These are phyloP conservation scores for Capsella bursapastoris DNA, from an alignment of 345 rosid genomes.

Conservation along the genomic window DNA sequence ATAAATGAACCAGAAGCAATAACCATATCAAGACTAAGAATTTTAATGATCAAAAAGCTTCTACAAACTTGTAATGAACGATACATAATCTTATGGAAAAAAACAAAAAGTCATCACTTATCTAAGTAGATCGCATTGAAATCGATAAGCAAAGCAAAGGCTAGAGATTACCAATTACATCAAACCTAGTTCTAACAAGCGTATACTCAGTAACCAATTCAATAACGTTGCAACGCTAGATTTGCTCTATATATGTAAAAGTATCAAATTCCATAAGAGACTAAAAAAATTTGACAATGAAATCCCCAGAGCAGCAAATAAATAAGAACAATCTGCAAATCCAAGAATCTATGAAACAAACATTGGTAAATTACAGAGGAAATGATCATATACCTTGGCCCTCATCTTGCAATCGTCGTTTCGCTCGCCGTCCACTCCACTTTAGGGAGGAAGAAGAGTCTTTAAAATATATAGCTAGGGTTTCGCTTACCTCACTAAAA, in stretches of 20 bases:
- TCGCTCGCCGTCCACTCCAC: background rate
- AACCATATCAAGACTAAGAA: background rate
- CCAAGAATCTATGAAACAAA: background rate
- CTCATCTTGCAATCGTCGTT: slow-evolving; percentile 38
- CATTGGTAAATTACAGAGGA: background rate
- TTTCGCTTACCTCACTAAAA: background rate
- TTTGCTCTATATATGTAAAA: background rate
- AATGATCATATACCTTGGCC: slow-evolving; percentile 30
- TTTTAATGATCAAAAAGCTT: background rate
- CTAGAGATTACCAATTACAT: background rate
- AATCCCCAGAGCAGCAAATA: background rate
- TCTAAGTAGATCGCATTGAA: background rate
- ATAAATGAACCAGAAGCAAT: background rate
- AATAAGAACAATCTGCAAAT: background rate
- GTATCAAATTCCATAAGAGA: background rate
- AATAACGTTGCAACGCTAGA: background rate
- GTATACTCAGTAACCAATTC: background rate
- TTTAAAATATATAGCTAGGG: slow-evolving; percentile 37
- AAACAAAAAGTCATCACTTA: background rate
- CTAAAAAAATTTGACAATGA: background rate
- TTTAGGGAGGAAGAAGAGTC: background rate
- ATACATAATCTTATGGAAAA: background rate
- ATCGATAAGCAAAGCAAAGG: background rate
- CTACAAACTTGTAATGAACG: background rate
- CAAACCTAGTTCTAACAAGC: background rate